Base-by-base conservation (phyloP, 257 asterid species). In the Rauvolfia tetraphylla region DNA sequence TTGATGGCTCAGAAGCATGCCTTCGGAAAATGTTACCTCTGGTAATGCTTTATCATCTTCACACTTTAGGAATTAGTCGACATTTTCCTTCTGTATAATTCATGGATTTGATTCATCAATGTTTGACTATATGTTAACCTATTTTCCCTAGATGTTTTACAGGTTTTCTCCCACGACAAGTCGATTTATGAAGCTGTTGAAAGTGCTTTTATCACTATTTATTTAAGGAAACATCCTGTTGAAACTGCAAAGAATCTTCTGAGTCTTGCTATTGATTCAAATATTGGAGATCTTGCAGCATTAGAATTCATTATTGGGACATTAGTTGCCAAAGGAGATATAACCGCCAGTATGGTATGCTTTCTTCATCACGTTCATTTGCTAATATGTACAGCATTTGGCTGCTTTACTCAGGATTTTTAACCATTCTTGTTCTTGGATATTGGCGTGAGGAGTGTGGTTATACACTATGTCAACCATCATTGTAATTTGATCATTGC, bases 81-180 rank as follows among this genome's bases (percentile, higher is more conserved):
- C 27, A 46, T 67, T 25, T 62, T 49, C 11, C 51, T 34, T 34
- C 8, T 68, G 29, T n/a, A 22, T 65, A 48, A 7, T 27, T 31
- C 34, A 5, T 20, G 29, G 22, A 46, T 54, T 36, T 31, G 46
- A 53, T 70, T 46, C 12, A 34, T 49, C 41, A 44, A 48, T 74
- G 15, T n/a, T 25, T 25, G 48, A 74, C 33, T 39, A 38, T 57
- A 18, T 3, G 13, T 44, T 59, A 66, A 46, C 48, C 77, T 51
- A 71, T 68, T 25, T 77, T 11, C 62, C 41, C 58, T 73, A 42
- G 70, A 77, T 76, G 56, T n/a, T 49, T 54, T 39, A 71, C 90
- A 95, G 99, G 99, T 89, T 29, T 92, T 95, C 84, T 95, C 98
- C 69, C 98, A 90, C 84, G 99, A 95, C 79, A 95, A 91, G 85